Conservation (phyloP, 192 early-diverging fungal species). For the Coemansia sp. region DNA sequence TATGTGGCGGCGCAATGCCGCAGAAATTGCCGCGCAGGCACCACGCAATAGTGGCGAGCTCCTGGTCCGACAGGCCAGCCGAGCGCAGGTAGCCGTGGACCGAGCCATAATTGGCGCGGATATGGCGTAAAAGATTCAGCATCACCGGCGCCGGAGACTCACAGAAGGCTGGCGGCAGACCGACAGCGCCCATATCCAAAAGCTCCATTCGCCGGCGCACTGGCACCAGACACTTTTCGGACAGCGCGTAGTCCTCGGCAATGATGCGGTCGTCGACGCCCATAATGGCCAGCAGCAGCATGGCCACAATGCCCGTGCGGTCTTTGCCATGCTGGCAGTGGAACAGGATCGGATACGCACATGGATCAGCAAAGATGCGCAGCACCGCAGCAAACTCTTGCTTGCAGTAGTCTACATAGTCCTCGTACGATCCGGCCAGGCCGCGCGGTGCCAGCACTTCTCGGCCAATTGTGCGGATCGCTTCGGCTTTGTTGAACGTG, state of each 20-base stretch:
- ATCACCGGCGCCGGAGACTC: slow-evolving; percentile 56
- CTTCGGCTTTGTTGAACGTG: slow-evolving; percentile 53
- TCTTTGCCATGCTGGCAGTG: slow-evolving; percentile 72
- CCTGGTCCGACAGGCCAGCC: slow-evolving; percentile 36
- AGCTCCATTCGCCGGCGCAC: slow-evolving; percentile 50
- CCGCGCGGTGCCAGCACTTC: slow-evolving; percentile 52
- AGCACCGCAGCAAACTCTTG: slow-evolving; percentile 56
- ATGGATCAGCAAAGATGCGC: slow-evolving; percentile 56
- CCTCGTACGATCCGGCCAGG: slow-evolving; percentile 55
- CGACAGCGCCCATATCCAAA: slow-evolving; percentile 57
- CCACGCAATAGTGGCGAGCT: slow-evolving; percentile 50
- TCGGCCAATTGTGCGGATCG: slow-evolving; percentile 51
- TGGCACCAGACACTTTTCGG: slow-evolving; percentile 47
- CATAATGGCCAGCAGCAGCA: slow-evolving; percentile 56
- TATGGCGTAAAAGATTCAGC: slow-evolving; percentile 35
- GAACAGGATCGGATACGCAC: slow-evolving; percentile 62
- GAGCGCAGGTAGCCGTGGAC: slow-evolving; percentile 46
- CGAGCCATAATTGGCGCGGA: slow-evolving; percentile 39
- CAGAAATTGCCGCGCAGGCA: slow-evolving; percentile 55
- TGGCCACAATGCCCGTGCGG: slow-evolving; percentile 63
- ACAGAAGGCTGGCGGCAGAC: slow-evolving; percentile 56
- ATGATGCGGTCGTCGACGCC: slow-evolving; percentile 58
- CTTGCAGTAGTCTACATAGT: slow-evolving; percentile 54
- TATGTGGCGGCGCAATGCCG: slow-evolving; percentile 19
- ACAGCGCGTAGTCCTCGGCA: slow-evolving; percentile 58